Evolutionary conservation across 2,329 filamentous ascomycete genomes (phyloP).

Genomic region (Diaporthe sp.): DNA sequence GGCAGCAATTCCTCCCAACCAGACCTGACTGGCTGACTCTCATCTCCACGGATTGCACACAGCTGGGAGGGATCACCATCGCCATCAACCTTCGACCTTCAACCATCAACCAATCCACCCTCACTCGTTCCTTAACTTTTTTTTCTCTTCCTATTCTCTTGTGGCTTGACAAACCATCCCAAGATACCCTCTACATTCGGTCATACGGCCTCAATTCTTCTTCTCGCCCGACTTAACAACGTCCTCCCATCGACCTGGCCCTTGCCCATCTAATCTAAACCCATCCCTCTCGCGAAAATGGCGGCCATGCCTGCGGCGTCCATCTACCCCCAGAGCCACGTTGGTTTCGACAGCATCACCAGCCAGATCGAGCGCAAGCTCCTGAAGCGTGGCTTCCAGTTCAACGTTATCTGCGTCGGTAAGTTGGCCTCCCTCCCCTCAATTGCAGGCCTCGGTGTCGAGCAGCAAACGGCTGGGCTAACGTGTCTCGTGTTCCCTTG

Average conservation of each 20-base stretch:
- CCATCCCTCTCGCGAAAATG: constrained; percentile 57
- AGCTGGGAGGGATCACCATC: constrained; percentile 34
- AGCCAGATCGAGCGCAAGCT: constrained; percentile 99
- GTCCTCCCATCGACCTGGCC: constrained; percentile 50
- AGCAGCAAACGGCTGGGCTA: constrained; percentile 43
- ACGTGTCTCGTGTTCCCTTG: constrained; percentile 49
- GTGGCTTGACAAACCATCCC: constrained; percentile 42
- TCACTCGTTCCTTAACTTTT: constrained; percentile 38
- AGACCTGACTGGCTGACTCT: constrained; percentile 36
- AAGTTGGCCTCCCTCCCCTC: constrained; percentile 59
- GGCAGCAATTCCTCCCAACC: constrained; percentile 50
- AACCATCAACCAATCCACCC: constrained; percentile 40
- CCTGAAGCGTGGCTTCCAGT: constrained; percentile 99
- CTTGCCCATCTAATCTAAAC: constrained; percentile 48
- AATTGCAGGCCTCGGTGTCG: not conserved
- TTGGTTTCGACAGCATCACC: constrained; percentile 99
- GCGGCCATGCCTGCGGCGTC: constrained; percentile 77
- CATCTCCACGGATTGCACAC: constrained; percentile 34
- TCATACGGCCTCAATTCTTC: constrained; percentile 49
- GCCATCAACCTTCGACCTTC: constrained; percentile 31
- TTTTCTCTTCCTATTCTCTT: constrained; percentile 9
- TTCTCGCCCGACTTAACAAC: constrained; percentile 51
- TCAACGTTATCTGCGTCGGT: constrained; percentile 99
- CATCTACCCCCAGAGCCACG: constrained; percentile 95
- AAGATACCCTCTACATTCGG: constrained; percentile 37